A percentile compares a stretch with the other conserved stretches of the same genome.
Conservation (phyloP, 1,284 basidiomycete genomes). For the Sphagnurus paluster region DNA sequence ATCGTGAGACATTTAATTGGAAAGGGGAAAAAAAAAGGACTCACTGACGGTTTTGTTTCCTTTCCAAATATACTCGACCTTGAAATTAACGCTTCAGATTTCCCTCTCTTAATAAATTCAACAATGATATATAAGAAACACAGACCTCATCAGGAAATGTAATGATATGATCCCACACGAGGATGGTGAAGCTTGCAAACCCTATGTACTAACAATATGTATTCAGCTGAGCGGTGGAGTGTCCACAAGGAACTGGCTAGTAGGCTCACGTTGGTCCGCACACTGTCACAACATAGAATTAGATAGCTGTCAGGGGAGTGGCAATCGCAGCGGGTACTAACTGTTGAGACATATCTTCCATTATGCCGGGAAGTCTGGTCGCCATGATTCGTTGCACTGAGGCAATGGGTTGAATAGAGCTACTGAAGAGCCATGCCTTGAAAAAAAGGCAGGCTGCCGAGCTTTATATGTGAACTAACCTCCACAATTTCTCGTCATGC, state of each 20-base stretch:
- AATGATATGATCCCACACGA: constrained; percentile 48
- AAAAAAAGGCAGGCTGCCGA: no score
- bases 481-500: no score
- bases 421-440: no score
- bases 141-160: constrained; percentile 43
- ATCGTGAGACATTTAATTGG: background rate
- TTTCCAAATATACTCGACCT: constrained; percentile 42
- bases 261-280: background rate
- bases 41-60: constrained; percentile 38
- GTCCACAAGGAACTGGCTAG: no score
- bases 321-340: background rate
- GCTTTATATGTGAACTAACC: no score
- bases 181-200: constrained; percentile 34
- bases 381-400: background rate
- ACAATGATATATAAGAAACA: background rate
- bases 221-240: background rate
- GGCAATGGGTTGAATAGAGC: no score
- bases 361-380: background rate
- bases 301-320: background rate
- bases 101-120: no score
- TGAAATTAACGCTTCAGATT: background rate
- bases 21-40: constrained; percentile 12
- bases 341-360: background rate
- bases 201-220: constrained; percentile 35
- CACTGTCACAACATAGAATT: background rate